These are phyloP conservation scores for Kregervanrija delftensis DNA, from an alignment of 805 yeast genomes.

Conservation along the genomic window DNA sequence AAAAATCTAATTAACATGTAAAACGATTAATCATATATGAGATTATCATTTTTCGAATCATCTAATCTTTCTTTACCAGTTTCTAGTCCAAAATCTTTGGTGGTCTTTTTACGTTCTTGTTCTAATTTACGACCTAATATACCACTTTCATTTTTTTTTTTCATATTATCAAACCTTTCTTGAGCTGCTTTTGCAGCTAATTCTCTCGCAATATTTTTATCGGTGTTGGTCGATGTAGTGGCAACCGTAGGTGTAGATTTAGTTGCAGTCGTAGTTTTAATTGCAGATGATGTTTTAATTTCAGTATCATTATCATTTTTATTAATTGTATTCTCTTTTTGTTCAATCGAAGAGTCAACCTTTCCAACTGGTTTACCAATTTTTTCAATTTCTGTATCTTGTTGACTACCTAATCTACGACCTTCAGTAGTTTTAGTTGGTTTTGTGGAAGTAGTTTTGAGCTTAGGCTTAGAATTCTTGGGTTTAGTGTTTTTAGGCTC, in stretches of 20 bases:
- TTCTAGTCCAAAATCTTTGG: slow-evolving; percentile 20
- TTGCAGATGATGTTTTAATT: background rate
- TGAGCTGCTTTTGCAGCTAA: slow-evolving; percentile 26
- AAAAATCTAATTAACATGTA: no score
- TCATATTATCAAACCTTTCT: slow-evolving; percentile 13
- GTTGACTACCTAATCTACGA: slow-evolving; percentile 2
- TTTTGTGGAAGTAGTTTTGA: background rate
- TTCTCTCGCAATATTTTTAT: slow-evolving; percentile 14
- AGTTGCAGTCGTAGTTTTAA: background rate
- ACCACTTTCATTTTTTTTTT: slow-evolving; percentile 17
- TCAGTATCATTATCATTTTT: background rate
- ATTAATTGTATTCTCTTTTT: background rate
- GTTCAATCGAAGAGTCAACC: background rate
- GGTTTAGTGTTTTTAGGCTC: background rate
- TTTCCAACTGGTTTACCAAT: background rate
- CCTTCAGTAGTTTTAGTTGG: slow-evolving; percentile 3
- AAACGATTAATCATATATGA: background rate
- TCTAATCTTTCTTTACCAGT: slow-evolving; percentile 10
- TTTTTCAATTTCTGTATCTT: background rate
- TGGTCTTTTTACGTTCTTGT: slow-evolving; percentile 15
- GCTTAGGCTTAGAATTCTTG: background rate
- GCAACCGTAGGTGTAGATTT: no score
- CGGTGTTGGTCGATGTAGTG: no score
- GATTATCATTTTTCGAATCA: background rate
- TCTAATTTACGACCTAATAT: slow-evolving; percentile 22